Evolutionary conservation across 768 basidiomycete genomes (phyloP), one percentile per base, ranked within the genome.

Genomic region (Phylloporus sp.): DNA sequence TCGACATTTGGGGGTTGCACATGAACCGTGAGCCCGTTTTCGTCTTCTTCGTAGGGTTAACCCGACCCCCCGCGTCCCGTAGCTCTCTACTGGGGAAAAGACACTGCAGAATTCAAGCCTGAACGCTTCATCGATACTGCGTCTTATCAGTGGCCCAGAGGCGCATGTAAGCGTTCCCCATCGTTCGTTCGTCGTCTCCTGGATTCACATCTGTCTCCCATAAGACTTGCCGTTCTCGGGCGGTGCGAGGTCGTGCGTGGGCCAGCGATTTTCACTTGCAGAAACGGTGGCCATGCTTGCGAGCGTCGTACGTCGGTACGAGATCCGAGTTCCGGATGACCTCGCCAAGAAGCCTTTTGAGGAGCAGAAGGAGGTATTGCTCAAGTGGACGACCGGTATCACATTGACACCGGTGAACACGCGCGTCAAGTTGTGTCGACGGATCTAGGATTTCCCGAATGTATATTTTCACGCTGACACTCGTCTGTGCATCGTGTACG

Each of bases 31-130:
- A 44, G 73, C 9, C 31, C 5, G 18, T 26, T 14, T 23, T 15
- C 11, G 10, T 9, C 9, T n/a, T n/a, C n/a, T n/a, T 22, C 13
- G 6, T 24, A 31, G 3, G 9, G 22, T 14, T 44, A 2, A 42
- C 13, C 36, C n/a, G n/a, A n/a, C n/a, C n/a, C n/a, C 36, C 8
- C 7, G 4, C 7, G 1, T 10, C n/a, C n/a, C n/a, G 8, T 36
- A 79, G 77, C 73, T 3, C 59, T 75, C 15, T 67, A 74, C 37
- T 79, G 77, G 78, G 78, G 78, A 6, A 57, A 66, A 11, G 76
- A 79, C 42, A 64, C 46, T 0, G 58, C 49, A 9, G 67, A 69
- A 17, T 79, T 77, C 64, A 76, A 61, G 37, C 76, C 76, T 0
- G 73, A 74, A 36, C 69, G 74, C 0, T 79, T 78, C 56, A 65